phyloP scores from a whole-genome alignment of 2,329 filamentous ascomycete genomes.

The Fusarium continuum region DNA sequence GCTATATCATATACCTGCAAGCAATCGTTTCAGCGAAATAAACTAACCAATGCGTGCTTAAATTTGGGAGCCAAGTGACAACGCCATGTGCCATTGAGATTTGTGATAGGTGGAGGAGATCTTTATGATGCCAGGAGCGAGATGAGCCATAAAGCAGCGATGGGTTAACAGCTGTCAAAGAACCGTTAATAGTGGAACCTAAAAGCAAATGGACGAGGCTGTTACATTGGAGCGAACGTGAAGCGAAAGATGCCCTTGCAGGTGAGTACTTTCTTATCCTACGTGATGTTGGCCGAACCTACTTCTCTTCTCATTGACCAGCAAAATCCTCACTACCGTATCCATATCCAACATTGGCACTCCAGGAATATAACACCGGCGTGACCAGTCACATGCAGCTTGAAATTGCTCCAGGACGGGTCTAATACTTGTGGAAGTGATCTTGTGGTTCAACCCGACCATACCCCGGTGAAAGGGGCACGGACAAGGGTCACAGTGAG shows the following conservation, averaged over 20 bases:
- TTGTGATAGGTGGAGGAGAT: slow-evolving; percentile 26
- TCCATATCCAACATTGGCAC: slow-evolving; percentile 6
- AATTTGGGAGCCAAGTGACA: slow-evolving; percentile 13
- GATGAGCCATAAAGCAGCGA: slow-evolving; percentile 17
- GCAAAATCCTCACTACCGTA: neutral
- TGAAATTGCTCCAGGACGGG: slow-evolving; percentile 1
- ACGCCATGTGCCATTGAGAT: slow-evolving; percentile 12
- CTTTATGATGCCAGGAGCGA: slow-evolving; percentile 5
- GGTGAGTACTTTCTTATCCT: slow-evolving; percentile 2
- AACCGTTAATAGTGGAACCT: slow-evolving; percentile 10
- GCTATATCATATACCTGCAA: neutral
- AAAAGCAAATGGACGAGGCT: slow-evolving; percentile 4
- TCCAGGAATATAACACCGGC: neutral
- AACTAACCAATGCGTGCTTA: neutral
- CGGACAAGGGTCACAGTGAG: slow-evolving; percentile 8
- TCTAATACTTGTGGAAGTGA: neutral
- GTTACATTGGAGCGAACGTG: slow-evolving; percentile 11
- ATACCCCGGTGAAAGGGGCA: slow-evolving; percentile 27
- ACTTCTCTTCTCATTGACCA: neutral
- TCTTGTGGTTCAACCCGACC: neutral
- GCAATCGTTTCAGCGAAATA: neutral
- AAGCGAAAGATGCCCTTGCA: slow-evolving; percentile 19
- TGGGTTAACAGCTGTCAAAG: slow-evolving; percentile 13
- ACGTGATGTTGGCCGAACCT: neutral
- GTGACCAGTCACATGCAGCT: slow-evolving; percentile 3